Base-by-base conservation (phyloP, 495 filamentous ascomycete species). In the Oidiodendron maius region DNA sequence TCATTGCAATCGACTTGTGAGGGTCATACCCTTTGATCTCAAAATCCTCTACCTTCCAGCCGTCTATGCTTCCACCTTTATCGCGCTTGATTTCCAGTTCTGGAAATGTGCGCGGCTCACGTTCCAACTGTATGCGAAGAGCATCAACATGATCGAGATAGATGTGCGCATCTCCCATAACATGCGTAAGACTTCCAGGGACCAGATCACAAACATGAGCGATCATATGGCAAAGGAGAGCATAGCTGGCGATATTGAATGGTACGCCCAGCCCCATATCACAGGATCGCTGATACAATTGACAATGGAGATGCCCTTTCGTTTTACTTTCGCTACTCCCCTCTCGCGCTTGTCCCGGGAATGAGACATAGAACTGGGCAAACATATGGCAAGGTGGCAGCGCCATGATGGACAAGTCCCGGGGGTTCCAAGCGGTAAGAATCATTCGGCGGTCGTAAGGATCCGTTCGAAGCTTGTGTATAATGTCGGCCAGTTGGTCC, bases 351-450 rank as follows among this genome's bases (percentile, higher is more conserved):
- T 15, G 2, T 4, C 37, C 37, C 47, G 86, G 86, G 64, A 79
- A 96, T 1, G 83, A 87, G 30, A 98, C 91, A 58, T 96, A 96
- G 60, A 97, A 97, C 67, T 97, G 94, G 12, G 91, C 91, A 69
- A 98, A 96, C 93, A 98, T 95, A 64, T 97, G 93, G 61, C 93
- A 98, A 3, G 94, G 93, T 53, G 93, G 93, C 16, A 98, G 74
- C 2, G 89, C 93, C 93, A 97, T 98, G 64, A 86, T 81, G 39
- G 66, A 67, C 57, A 98, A 57, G 63, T 96, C 93, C 4, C 77
- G 76, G 2, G 89, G 89, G 61, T 97, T 97, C 93, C 93, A 98
- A 1, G 93, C 93, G 46, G 72, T 83, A 47, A 98, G 73, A 52
- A 98, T 87, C 52, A 98, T 86, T 22, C 93, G 69, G 1, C 93